Conservation (phyloP, 257 asterid species). For the Salvia splendens region DNA sequence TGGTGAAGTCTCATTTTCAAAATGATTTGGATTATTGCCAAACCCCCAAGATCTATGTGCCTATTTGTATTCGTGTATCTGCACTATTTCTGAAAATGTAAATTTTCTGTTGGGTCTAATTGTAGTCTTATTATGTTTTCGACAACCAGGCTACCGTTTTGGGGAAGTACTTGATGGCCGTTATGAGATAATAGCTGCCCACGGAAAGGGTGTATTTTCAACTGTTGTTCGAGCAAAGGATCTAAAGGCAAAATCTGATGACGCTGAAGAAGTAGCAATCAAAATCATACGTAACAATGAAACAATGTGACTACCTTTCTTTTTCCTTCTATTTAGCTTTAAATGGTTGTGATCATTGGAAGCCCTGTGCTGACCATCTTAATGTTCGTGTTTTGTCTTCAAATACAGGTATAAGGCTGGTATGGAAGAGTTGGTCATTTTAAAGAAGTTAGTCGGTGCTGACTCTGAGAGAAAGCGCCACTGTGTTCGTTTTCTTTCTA, state of each 20-base stretch:
- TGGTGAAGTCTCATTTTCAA: neutral
- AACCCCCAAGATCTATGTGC: neutral
- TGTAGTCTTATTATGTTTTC: constrained; percentile 22
- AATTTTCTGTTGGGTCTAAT: neutral
- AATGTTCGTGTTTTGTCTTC: constrained; percentile 1
- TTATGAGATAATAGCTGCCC: constrained; percentile 95
- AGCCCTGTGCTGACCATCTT: neutral
- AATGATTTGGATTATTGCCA: neutral
- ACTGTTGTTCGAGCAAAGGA: constrained; percentile 96
- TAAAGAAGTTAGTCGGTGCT: constrained; percentile 90
- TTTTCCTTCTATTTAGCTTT: constrained; percentile 27
- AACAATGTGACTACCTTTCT: constrained; percentile 63
- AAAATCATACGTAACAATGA: constrained; percentile 94
- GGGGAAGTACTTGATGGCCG: constrained; percentile 93
- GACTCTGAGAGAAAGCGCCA: constrained; percentile 97
- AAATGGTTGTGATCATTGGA: constrained; percentile 13
- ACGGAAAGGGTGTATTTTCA: constrained; percentile 98
- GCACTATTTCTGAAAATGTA: neutral
- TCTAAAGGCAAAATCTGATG: constrained; percentile 75
- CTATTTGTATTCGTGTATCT: neutral
- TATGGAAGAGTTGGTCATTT: constrained; percentile 87
- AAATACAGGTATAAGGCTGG: constrained; percentile 90
- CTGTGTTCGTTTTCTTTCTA: constrained; percentile 91
- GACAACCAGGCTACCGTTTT: constrained; percentile 73
- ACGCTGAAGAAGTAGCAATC: constrained; percentile 90